Evolutionary conservation across 2,329 filamentous ascomycete genomes (phyloP), one percentile per base, ranked within the genome.

Genomic region (Bipolaris gigantea): DNA sequence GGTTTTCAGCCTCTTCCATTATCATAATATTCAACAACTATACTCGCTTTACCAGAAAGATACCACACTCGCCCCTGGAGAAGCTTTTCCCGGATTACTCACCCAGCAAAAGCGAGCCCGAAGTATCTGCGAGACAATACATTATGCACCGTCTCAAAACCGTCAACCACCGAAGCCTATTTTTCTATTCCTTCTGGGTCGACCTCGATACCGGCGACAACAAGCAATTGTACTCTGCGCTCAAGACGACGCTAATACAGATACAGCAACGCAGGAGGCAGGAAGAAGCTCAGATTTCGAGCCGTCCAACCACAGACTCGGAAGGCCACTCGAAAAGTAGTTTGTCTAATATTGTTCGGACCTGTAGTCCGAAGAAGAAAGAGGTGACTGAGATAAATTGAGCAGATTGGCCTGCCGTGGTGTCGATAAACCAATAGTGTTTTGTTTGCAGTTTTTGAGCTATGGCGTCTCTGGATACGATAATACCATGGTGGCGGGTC

Each of bases 11-110:
- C 16, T 68, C 69, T 0, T 64, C 65, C 4, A 57, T 73, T 41
- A 69, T 73, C 25, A 61, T 73, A 3, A 58, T 73, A 0, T 61
- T 73, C 11, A 73, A 73, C 56, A 73, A 73, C 52, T 73, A 72
- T 47, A 62, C 66, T 1, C 69, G 70, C 25, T 73, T 73, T 47
- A 55, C 63, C 10, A 66, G 67, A 32, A 73, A 73, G 45, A 61
- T 73, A 18, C 57, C 56, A 4, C 61, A 71, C 32, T 64, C 66
- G 0, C 69, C 70, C 0, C 55, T 73, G 8, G 54, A 63, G 5
- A 64, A 63, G 1, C 62, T 72, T 16, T 73, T 73, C 45, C 60
- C 64, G 1, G 71, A 73, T 10, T 72, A 71, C 46, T 15, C 41
- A 1, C 57, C 63, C 1, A 55, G 42, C 1, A 50, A 54, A 13